A percentile compares a stretch with the other conserved stretches of the same genome.
phyloP scores from a whole-genome alignment of 2,329 filamentous ascomycete species.

The Fusarium phyllophilum region DNA sequence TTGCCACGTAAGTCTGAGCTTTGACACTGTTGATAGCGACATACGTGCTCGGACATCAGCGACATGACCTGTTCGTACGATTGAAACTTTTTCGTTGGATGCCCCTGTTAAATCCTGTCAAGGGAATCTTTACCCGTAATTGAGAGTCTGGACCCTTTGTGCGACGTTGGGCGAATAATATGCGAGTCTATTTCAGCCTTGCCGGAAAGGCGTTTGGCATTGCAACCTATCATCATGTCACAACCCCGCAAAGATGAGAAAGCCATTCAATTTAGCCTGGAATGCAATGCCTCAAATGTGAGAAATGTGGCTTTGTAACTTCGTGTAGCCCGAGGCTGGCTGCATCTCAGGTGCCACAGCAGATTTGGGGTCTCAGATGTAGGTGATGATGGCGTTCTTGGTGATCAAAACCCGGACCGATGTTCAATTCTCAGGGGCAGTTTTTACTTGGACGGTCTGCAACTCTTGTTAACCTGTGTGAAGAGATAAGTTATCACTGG shows the following conservation, averaged over 20 bases:
- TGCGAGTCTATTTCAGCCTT: neutral
- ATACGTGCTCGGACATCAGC: conserved; percentile 40
- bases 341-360: neutral
- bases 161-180: neutral
- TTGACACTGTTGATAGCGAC: neutral
- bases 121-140: neutral
- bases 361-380: neutral
- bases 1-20: neutral
- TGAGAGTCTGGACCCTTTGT: neutral
- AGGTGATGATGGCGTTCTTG: neutral
- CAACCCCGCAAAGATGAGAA: neutral
- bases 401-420: neutral
- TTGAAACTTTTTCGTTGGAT: conserved; percentile 39
- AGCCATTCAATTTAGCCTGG: neutral
- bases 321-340: neutral
- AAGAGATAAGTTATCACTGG: no score
- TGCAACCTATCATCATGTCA: neutral
- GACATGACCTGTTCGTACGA: conserved; percentile 44
- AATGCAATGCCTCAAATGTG: neutral
- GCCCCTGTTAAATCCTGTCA: neutral
- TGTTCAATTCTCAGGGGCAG: neutral
- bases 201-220: neutral
- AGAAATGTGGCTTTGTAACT: conserved; percentile 4
- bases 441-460: neutral
- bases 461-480: neutral